A percentile compares a stretch with the other conserved stretches of the same genome.
Conservation (phyloP, 2,329 filamentous ascomycete genomes). For the Alternaria gansuensis region DNA sequence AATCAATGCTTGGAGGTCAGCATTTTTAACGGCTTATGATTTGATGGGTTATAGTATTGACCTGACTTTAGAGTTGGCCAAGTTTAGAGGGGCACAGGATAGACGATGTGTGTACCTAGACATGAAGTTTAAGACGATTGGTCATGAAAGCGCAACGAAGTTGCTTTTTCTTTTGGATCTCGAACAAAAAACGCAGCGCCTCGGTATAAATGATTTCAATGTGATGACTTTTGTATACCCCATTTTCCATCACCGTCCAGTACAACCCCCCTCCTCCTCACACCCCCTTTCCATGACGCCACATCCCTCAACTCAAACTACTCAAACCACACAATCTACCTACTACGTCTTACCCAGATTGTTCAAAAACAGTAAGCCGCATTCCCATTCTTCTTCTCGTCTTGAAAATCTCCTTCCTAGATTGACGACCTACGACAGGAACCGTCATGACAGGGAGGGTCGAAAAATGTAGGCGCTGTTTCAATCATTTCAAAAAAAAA, state of each 20-base stretch:
- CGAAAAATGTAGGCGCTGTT: too few relatives aligned
- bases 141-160: background rate
- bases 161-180: background rate
- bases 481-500: too few relatives aligned
- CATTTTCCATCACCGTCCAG: too few relatives aligned
- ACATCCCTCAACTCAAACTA: too few relatives aligned
- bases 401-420: too few relatives aligned
- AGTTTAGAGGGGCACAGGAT: background rate
- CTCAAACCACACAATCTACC: too few relatives aligned
- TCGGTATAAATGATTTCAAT: background rate
- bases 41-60: constrained; percentile 1
- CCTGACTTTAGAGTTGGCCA: background rate
- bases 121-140: constrained; percentile 10
- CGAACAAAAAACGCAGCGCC: background rate
- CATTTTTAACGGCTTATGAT: constrained; percentile 2
- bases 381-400: too few relatives aligned
- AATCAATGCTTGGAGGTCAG: background rate
- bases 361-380: too few relatives aligned
- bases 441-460: background rate
- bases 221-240: background rate
- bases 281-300: too few relatives aligned
- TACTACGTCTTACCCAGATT: too few relatives aligned
- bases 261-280: too few relatives aligned
- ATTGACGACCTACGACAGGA: background rate
- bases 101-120: constrained; percentile 14